phyloP scores from a whole-genome alignment of 306 rosid genomes.

The Vigna hirtella region DNA sequence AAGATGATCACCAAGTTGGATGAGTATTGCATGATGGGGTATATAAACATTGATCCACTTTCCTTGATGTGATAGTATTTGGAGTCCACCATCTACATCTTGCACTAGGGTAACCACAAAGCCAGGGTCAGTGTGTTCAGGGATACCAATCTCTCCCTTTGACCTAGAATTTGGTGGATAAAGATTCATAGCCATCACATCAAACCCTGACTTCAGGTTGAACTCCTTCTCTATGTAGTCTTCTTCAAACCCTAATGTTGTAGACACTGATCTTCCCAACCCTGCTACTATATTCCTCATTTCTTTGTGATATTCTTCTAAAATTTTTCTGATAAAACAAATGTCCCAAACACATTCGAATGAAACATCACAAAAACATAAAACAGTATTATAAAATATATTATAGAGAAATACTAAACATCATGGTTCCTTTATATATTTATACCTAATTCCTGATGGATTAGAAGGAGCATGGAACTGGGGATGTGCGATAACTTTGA shows the following conservation, averaged over 20 bases:
- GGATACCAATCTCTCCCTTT: constrained; percentile 49
- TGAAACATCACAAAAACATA: background rate
- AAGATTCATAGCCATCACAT: constrained; percentile 59
- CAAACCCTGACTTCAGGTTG: constrained; percentile 54
- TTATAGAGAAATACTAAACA: too few relatives aligned
- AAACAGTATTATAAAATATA: background rate
- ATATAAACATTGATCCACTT: constrained; percentile 55
- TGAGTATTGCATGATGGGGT: constrained; percentile 61
- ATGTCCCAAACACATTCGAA: background rate
- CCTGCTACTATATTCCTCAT: constrained; percentile 44
- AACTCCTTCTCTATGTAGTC: constrained; percentile 60
- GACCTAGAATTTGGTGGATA: constrained; percentile 56
- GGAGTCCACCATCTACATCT: constrained; percentile 68
- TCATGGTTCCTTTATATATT: background rate
- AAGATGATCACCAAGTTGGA: constrained; percentile 66
- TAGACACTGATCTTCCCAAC: constrained; percentile 56
- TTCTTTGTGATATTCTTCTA: constrained; percentile 49
- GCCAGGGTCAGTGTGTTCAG: constrained; percentile 65
- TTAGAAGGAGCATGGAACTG: constrained; percentile 45
- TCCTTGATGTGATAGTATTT: constrained; percentile 57
- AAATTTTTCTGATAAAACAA: constrained; percentile 39
- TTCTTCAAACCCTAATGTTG: constrained; percentile 59
- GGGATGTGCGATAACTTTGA: constrained; percentile 59
- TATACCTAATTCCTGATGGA: constrained; percentile 48
- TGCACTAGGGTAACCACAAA: constrained; percentile 56